Evolutionary conservation across 1,139 yeast genomes (phyloP).

Genomic region (Hyphopichia wangnamkhiaoensis): DNA sequence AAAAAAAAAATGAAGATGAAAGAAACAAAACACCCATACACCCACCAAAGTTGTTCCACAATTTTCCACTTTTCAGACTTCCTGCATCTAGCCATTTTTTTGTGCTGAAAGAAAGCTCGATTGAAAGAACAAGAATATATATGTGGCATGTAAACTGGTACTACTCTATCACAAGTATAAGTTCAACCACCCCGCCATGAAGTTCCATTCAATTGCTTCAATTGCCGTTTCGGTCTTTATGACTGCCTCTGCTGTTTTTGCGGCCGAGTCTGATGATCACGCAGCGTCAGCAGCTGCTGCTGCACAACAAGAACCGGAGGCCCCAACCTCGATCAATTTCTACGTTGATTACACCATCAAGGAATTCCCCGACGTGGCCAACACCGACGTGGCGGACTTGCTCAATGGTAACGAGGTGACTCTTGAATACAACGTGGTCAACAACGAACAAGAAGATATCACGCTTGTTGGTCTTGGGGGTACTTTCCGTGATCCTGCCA

Average conservation of each 20-base stretch:
- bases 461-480: slow-evolving; percentile 79
- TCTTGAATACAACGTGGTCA: slow-evolving; percentile 54
- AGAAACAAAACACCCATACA: too few relatives aligned
- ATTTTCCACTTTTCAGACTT: too few relatives aligned
- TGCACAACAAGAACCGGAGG: slow-evolving; percentile 16
- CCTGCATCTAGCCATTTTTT: too few relatives aligned
- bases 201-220: not conserved
- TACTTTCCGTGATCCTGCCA: slow-evolving; percentile 56
- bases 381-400: slow-evolving; percentile 42
- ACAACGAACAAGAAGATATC: slow-evolving; percentile 53
- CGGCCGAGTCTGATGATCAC: not conserved
- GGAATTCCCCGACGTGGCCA: slow-evolving; percentile 39
- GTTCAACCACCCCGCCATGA: not conserved
- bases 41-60: too few relatives aligned
- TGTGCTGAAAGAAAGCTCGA: too few relatives aligned
- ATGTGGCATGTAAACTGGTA: not conserved
- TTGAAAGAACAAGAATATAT: not conserved
- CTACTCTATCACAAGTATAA: not conserved
- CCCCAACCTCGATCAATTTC: slow-evolving; percentile 25
- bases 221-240: too few relatives aligned
- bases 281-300: slow-evolving; percentile 17
- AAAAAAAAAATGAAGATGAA: too few relatives aligned
- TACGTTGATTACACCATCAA: slow-evolving; percentile 42
- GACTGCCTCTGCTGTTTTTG: not conserved
- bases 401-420: slow-evolving; percentile 56